Conservation (phyloP, 106 monocot species). For the Allium fistulosum region DNA sequence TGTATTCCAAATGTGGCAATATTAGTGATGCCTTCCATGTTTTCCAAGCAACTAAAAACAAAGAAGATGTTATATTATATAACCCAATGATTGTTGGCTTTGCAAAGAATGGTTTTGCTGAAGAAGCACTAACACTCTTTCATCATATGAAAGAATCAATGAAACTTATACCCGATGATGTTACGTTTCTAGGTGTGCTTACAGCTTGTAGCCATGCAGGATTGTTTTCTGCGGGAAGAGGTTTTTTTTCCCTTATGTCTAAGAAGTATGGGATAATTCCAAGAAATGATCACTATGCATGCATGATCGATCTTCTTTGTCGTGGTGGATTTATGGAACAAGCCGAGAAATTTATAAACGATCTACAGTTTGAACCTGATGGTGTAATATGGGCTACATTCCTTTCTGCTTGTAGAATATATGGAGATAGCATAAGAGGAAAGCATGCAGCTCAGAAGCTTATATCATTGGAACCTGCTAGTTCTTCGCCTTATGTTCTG, state of each 20-base stretch:
- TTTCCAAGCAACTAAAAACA: conserved; percentile 37
- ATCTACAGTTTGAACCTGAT: conserved; percentile 44
- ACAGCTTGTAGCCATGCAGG: conserved; percentile 74
- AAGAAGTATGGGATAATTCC: conserved; percentile 34
- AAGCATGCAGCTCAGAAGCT: conserved; percentile 43
- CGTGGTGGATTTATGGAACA: conserved; percentile 53
- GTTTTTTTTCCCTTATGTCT: conserved; percentile 39
- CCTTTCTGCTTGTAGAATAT: conserved; percentile 49
- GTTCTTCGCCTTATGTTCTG: conserved; percentile 51
- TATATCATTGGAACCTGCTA: conserved; percentile 46
- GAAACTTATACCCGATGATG: conserved; percentile 34
- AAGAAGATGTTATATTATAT: conserved; percentile 37
- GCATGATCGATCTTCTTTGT: conserved; percentile 62
- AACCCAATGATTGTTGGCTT: conserved; percentile 65
- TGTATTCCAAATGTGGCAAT: conserved; percentile 83
- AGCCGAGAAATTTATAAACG: conserved; percentile 44
- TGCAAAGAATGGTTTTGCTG: conserved; percentile 59
- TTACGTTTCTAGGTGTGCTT: conserved; percentile 61
- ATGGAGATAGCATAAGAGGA: conserved; percentile 33
- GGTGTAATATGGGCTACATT: conserved; percentile 60
- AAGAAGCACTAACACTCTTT: conserved; percentile 44
- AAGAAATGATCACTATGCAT: conserved; percentile 60
- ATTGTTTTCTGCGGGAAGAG: conserved; percentile 27
- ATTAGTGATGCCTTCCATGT: conserved; percentile 22
- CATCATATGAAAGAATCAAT: conserved; percentile 22